Base-by-base conservation (phyloP, 306 rosid species). In the Cucurbita moschata region DNA sequence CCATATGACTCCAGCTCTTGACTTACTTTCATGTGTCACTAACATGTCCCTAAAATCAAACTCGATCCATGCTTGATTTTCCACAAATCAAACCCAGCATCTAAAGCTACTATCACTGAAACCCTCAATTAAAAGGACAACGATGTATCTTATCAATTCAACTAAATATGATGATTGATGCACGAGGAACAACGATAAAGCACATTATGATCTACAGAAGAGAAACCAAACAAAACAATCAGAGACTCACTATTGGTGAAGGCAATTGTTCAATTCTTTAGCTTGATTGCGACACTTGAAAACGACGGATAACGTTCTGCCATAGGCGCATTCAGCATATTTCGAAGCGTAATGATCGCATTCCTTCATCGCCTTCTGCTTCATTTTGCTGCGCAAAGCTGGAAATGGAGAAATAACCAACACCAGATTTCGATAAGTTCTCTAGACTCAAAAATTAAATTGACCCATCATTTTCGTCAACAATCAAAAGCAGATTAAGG, bases 311-410 rank as follows among this genome's bases (percentile, higher is more conserved):
- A 94, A 5, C 11, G 99, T 87, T 86, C 84, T 91, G 51, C 97
- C 99, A 0, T 70, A 40, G 44, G 97, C 91, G 51, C 99, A 94
- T 71, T 94, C 84, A 44, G 99, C 99, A 75, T 89, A 94, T 79
- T 83, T 94, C 6, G 81, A 75, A 21, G 96, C 87, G 82, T 80
- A 89, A 50, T 74, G 79, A 78, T 85, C 89, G 75, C 96, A 94
- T 83, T 89, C 88, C 78, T 89, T 89, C 23, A 94, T 76, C 10
- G 98, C 98, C 82, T 87, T 90, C 81, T 81, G 85, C 88, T 94
- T 94, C 99, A 94, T 94, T 84, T 91, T 94, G 86, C 97, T 91
- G 30, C 99, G 85, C 71, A 94, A 72, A 67, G 98, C 97, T 94
- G 79, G 46, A 30, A 73, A 79, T 12, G 56, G 19, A 26, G 35